Evolutionary conservation across 73 alveolate species (phyloP), one percentile per base, ranked within the genome.

Genomic region (Tetrahymena elliotti): DNA sequence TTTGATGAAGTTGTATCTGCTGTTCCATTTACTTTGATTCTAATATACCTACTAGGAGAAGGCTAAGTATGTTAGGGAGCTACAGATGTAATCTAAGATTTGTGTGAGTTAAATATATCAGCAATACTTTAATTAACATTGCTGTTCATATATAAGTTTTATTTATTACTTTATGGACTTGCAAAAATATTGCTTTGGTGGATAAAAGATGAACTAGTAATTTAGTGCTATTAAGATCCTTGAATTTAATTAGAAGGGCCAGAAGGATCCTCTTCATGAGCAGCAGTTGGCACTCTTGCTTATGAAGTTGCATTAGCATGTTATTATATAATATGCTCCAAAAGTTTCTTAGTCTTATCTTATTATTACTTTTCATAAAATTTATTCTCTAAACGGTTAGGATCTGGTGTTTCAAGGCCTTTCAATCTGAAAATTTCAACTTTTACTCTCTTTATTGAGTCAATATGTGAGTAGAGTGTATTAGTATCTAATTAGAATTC

Each of bases 401-500:
- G 96, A 84, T 94, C 83, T 22, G 93, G 93, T 20, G 96, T 68
- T 94, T 94, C 96, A 22, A 94, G 83, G 22, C 96, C 96, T 54
- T 94, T 84, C 83, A 94, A 52, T 16, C 95, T 52, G 11, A 94
- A 84, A 1, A 94, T 27, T 47, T 39, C 82, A 1, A 94, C 27
- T 35, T 94, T 94, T 6, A 94, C 95, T 94, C 95, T 88, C 39
- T 94, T 94, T 33, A 94, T 94, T 24, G 93, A 94, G 47, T 92
- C 93, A 18, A 94, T 94, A 94, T 84, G 93, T 41, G 93, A 92
- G 93, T 88, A 41, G 8, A 94, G 83, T 13, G 96, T 40, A 9
- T 82, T 54, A 24, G 95, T 68, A 88, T 94, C 96, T 27, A 94
- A 94, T 52, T 94, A 94, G 84, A 94, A 94, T 52, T 94, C 40